Evolutionary conservation across 306 rosid species (phyloP).

Genomic region (Betula pendula): DNA sequence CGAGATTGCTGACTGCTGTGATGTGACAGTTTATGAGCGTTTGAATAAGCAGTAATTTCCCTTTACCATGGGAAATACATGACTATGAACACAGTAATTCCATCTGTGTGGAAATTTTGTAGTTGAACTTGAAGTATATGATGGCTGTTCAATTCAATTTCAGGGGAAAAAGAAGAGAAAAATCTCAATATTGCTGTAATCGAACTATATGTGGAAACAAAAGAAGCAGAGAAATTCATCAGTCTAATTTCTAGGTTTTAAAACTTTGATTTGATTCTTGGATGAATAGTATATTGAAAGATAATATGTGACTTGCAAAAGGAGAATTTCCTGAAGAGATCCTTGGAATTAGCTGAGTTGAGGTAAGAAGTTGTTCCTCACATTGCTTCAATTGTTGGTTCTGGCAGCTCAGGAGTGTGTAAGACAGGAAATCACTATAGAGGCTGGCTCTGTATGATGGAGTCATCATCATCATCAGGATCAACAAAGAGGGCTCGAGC

Average conservation of each 20-base stretch:
- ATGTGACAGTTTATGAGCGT: not conserved
- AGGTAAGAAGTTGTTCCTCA: slow-evolving; percentile 7
- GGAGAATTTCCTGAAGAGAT: not conserved
- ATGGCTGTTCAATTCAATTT: not conserved
- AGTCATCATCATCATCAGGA: slow-evolving; percentile 39
- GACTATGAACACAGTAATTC: not conserved
- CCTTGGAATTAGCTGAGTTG: slow-evolving; percentile 3
- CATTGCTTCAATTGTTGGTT: slow-evolving; percentile 6
- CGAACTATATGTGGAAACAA: not conserved
- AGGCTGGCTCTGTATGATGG: slow-evolving; percentile 6
- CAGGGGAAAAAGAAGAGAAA: not conserved
- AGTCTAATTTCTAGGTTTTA: not conserved
- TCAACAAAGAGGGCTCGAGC: slow-evolving; percentile 56
- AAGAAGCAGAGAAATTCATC: not conserved
- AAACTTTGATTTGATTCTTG: too few species aligned
- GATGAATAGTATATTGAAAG: not conserved
- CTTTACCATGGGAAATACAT: too few species aligned
- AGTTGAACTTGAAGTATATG: not conserved
- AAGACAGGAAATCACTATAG: slow-evolving; percentile 19
- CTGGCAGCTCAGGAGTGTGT: slow-evolving; percentile 7
- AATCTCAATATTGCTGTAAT: not conserved
- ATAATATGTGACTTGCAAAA: not conserved
- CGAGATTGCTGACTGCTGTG: not conserved
- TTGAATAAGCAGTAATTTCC: not conserved
- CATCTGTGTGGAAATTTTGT: not conserved